Percentiles rank a stretch among this genome's conserved stretches.
Evolutionary conservation across 2,329 filamentous ascomycete species (phyloP).

Genomic region (Botrytis medusae): DNA sequence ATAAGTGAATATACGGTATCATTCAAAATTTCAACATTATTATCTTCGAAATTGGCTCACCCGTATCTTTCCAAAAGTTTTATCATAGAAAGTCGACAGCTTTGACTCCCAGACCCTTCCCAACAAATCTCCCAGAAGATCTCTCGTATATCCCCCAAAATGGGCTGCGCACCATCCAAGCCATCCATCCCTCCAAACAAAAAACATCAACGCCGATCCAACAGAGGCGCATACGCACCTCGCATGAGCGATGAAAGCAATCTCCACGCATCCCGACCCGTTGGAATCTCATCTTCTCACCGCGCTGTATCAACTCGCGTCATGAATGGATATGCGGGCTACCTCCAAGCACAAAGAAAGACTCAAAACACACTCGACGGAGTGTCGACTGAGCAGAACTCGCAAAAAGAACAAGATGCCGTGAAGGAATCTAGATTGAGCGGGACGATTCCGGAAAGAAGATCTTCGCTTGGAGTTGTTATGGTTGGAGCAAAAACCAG

Average conservation of each 20-base stretch:
- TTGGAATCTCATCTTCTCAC: background rate
- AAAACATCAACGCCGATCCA: no score
- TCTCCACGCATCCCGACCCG: background rate
- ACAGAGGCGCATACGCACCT: background rate
- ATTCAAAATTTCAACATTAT: no score
- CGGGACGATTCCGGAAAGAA: background rate
- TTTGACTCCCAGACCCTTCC: no score
- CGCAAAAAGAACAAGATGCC: background rate
- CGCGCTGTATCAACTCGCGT: background rate
- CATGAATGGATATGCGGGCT: background rate
- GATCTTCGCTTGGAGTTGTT: background rate
- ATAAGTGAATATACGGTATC: background rate
- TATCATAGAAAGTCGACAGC: background rate
- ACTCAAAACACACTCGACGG: fast-evolving
- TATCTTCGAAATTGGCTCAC: background rate
- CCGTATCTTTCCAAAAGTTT: background rate
- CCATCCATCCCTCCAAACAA: background rate
- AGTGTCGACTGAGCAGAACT: background rate
- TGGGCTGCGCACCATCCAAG: background rate
- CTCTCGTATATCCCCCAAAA: background rate
- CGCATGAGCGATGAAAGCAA: background rate
- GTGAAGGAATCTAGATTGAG: background rate
- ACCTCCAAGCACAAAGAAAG: background rate
- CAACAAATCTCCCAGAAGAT: background rate
- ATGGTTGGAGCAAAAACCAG: background rate